Base-by-base conservation (phyloP, 352 stramenopile species). In the Phytophthora multivora region DNA sequence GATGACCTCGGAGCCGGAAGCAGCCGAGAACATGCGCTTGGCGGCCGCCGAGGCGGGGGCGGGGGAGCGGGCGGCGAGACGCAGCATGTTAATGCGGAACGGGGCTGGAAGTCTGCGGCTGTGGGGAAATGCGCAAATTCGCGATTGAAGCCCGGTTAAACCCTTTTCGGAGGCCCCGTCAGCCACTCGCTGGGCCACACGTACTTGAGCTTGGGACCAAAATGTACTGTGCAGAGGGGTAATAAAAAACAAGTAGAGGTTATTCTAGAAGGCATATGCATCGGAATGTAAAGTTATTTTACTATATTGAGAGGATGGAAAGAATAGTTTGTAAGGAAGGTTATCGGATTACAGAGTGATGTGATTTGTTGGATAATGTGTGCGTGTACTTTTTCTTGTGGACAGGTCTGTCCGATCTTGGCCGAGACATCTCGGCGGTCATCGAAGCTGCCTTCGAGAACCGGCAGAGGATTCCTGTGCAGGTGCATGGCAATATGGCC, bases 1-100 rank as follows among this genome's bases (percentile, higher is more conserved):
- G 63, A 99, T 98, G 38, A 86, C 77, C 48, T 83, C 75, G 23
- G 63, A 69, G 56, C 70, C 72, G 13, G 72, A 66, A 33, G 75
- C 75, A 33, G 74, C 70, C 25, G 77, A 83, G 63, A 87, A 83
- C 58, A 81, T 78, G 66, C 77, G 77, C 69, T 77, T 75, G 45
- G 50, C 47, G 31, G 56, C 61, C 43, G 52, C 30, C 13, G 25
- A 25, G 16, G 48, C 46, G 16, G 69, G 43, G 30, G 55, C 62
- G 31, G 56, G 19, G 51, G 51, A 51, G 56, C 66, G 63, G 30
- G 58, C 39, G 23, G 54, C 48, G 55, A 66, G 69, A 46, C 60
- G 53, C 54, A 79, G 42, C 50, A 73, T 74, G 15, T 23, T 60
- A 46, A 59, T 45, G 23, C 35, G 42, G 13, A 11, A 31, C 12